Evolutionary conservation across 228 moss, liverwort and hornwort genomes (phyloP), one percentile per base, ranked within the genome.

Genomic region (Sphagnum magellanicum): DNA sequence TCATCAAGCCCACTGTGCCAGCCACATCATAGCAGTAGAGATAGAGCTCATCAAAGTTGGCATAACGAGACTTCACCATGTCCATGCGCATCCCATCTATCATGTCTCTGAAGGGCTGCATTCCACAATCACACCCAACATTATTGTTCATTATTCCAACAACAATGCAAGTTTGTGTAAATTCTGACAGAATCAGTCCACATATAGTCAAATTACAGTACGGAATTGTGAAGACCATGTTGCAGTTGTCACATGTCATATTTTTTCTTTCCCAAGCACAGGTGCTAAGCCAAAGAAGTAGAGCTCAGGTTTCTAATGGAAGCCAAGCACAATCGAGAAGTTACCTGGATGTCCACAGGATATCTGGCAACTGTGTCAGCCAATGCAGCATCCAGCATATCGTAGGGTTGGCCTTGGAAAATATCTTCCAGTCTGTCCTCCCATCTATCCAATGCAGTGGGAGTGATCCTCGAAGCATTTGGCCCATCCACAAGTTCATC

Each of bases 51-150:
- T 97, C 93, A 47, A 97, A 97, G 5, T 76, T 90, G 48, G 76
- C 83, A 68, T 97, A 97, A 46, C 97, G 86, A 6, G 91, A 90
- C 72, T 97, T 97, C 76, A 89, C 82, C 53, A 93, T 5, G 5
- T 97, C 97, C 97, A 97, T 97, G 51, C 97, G 80, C 97, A 97
- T 97, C 1, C 97, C 97, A 50, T 93, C 97, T 6, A 97, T 83
- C 97, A 97, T 97, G 48, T 97, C 97, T 60, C 97, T 80, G 75
- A 91, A 97, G 0, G 97, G 97, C 97, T 97, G 85, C 63, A 68
- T 5, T 49, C 49, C 6, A 7, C 66, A 4, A 50, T 32, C 32
- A 32, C 32, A 32, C 3, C 32, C 32, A 32, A 32, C 32, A 3
- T 32, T 32, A 32, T 32, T 32, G 32, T 32, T 32, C 32, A 32